A percentile compares a stretch with the other conserved stretches of the same genome.
phyloP scores from a whole-genome alignment of 805 yeast genomes.

The Suhomyces prunicola region DNA sequence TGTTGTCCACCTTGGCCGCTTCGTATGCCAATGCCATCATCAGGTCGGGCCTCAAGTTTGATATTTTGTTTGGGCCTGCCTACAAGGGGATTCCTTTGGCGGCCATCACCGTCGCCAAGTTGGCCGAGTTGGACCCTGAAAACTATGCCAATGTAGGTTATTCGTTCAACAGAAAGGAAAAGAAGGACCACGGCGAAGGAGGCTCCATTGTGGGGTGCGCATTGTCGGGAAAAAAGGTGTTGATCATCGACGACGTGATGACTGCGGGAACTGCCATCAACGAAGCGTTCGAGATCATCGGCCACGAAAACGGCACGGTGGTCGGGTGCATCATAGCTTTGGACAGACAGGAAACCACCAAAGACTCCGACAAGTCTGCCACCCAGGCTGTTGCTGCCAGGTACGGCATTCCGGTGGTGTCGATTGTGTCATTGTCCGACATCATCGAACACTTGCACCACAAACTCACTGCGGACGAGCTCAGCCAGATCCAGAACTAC shows the following conservation, averaged over 20 bases:
- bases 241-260: conserved; percentile 95
- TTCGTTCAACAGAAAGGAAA: conserved; percentile 95
- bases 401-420: conserved; percentile 77
- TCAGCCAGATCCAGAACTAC: conserved; percentile 57
- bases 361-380: conserved; percentile 65
- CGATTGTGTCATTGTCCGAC: conserved; percentile 74
- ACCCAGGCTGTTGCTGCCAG: conserved; percentile 72
- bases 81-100: conserved; percentile 96
- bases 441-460: conserved; percentile 61
- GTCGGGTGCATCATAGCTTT: conserved; percentile 87
- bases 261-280: conserved; percentile 98
- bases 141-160: conserved; percentile 73
- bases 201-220: conserved; percentile 88
- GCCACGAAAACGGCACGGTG: conserved; percentile 63
- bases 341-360: conserved; percentile 91
- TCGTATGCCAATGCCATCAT: conserved; percentile 89
- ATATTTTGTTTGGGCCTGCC: conserved; percentile 94
- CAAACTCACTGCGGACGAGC: conserved; percentile 56
- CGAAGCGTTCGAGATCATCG: conserved; percentile 84
- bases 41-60: conserved; percentile 77
- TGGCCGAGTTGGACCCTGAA: conserved; percentile 85
- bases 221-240: conserved; percentile 65
- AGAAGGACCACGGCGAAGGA: conserved; percentile 98
- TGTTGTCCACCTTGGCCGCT: conserved; percentile 75
- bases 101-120: conserved; percentile 86